Evolutionary conservation across 805 yeast genomes (phyloP).

Genomic region (Ogataea trehalophila): DNA sequence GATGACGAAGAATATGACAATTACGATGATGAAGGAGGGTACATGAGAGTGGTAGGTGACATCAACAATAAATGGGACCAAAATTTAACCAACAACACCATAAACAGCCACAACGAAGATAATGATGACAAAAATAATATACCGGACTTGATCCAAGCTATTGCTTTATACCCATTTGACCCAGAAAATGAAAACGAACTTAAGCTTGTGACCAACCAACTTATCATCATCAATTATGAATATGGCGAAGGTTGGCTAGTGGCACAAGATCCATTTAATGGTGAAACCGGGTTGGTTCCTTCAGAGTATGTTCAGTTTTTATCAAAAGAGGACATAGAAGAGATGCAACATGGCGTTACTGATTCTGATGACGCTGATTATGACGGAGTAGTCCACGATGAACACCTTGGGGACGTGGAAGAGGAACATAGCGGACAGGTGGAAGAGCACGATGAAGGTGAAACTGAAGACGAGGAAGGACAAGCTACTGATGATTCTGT

Average conservation of each 20-base stretch:
- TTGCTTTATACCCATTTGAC: constrained; percentile 82
- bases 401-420: constrained; percentile 8
- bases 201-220: constrained; percentile 71
- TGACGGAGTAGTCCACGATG: constrained; percentile 12
- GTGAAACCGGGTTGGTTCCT: constrained; percentile 89
- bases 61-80: background rate
- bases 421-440: no score
- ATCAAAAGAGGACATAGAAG: constrained; percentile 24
- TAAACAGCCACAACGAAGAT: background rate
- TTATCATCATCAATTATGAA: constrained; percentile 78
- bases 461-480: constrained; percentile 12
- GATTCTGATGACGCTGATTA: constrained; percentile 21
- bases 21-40: constrained; percentile 21
- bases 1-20: constrained; percentile 9
- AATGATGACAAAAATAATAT: constrained; percentile 12
- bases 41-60: constrained; percentile 14
- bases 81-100: no score
- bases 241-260: constrained; percentile 99
- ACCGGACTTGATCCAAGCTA: constrained; percentile 41
- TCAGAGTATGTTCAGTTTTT: constrained; percentile 79
- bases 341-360: constrained; percentile 8
- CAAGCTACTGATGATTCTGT: background rate
- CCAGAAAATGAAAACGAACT: constrained; percentile 96
- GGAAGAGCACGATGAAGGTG: constrained; percentile 7
- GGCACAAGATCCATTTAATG: constrained; percentile 72